These are phyloP conservation scores for Aspergillus bridgeri DNA, from an alignment of 495 filamentous ascomycete genomes.

Conservation along the genomic window DNA sequence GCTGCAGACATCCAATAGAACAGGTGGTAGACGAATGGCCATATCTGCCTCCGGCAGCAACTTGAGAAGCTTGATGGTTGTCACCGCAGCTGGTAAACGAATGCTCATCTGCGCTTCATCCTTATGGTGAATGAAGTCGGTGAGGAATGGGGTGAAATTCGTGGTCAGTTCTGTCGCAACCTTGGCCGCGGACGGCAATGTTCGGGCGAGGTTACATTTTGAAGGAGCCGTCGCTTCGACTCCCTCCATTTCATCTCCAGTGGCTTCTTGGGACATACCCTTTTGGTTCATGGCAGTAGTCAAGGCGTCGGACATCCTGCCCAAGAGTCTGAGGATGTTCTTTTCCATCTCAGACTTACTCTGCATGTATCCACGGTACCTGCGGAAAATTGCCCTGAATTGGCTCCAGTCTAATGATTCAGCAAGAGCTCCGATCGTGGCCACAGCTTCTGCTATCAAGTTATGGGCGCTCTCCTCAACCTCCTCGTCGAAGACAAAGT, in stretches of 20 bases:
- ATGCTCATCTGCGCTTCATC: constrained; percentile 89
- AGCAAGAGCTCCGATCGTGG: constrained; percentile 67
- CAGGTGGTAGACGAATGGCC: constrained; percentile 67
- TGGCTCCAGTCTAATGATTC: constrained; percentile 87
- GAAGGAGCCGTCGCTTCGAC: constrained; percentile 27
- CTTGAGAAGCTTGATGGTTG: constrained; percentile 78
- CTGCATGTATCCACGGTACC: constrained; percentile 74
- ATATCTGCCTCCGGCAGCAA: constrained; percentile 71
- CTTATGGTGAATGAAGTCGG: constrained; percentile 84
- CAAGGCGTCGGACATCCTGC: constrained; percentile 74
- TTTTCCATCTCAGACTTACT: constrained; percentile 82
- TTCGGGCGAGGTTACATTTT: constrained; percentile 53
- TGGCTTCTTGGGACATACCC: constrained; percentile 26
- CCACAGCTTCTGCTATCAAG: constrained; percentile 75
- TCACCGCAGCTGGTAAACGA: constrained; percentile 82
- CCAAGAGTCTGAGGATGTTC: constrained; percentile 77
- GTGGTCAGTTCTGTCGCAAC: constrained; percentile 69
- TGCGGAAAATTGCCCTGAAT: constrained; percentile 74
- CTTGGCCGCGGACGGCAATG: constrained; percentile 66
- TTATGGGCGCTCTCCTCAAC: constrained; percentile 79
- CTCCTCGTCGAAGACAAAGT: constrained; percentile 80
- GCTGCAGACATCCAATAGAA: constrained; percentile 87
- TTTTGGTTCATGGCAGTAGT: constrained; percentile 47
- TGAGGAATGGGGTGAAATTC: constrained; percentile 71
- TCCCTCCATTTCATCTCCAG: constrained; percentile 31